A percentile compares a stretch with the other conserved stretches of the same genome.
Evolutionary conservation across 2,329 filamentous ascomycete genomes (phyloP).

Genomic region (Ceratocystis papillata): DNA sequence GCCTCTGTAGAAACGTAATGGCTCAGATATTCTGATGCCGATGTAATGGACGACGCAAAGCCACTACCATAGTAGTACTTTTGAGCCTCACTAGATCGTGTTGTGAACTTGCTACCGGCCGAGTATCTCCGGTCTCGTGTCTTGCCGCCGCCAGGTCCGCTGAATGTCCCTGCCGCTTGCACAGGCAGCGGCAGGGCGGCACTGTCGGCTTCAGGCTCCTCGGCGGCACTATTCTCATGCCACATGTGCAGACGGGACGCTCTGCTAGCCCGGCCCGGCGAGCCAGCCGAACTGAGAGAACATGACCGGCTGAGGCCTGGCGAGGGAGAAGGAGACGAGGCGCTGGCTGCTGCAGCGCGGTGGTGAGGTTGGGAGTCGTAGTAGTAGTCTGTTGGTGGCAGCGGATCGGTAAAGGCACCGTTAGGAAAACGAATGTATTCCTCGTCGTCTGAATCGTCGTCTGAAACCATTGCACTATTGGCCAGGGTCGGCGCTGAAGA

Average conservation of each 20-base stretch:
- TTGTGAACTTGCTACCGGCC: constrained; percentile 19
- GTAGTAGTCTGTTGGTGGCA: constrained; percentile 10
- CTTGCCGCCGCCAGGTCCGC: too few species aligned
- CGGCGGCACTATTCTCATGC: background rate
- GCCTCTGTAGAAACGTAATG: constrained; percentile 17
- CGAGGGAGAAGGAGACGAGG: background rate
- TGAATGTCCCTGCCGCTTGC: background rate
- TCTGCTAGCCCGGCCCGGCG: constrained; percentile 1
- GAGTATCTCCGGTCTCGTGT: constrained; percentile 14
- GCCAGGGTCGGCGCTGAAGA: background rate
- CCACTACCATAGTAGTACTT: constrained; percentile 20
- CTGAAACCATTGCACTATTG: background rate
- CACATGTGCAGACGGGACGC: background rate
- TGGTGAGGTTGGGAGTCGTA: background rate
- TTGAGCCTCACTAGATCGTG: constrained; percentile 8
- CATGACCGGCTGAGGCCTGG: background rate
- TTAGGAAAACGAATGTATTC: constrained; percentile 24
- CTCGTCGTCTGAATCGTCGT: constrained; percentile 19
- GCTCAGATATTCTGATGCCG: constrained; percentile 17
- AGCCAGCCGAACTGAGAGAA: background rate
- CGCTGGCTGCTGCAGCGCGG: background rate
- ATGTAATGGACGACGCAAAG: constrained; percentile 14
- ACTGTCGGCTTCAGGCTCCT: background rate
- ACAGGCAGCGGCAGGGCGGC: background rate
- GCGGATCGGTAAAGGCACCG: constrained; percentile 20